Conservation (phyloP, 2,329 filamentous ascomycete species). For the Penicillium sp. region DNA sequence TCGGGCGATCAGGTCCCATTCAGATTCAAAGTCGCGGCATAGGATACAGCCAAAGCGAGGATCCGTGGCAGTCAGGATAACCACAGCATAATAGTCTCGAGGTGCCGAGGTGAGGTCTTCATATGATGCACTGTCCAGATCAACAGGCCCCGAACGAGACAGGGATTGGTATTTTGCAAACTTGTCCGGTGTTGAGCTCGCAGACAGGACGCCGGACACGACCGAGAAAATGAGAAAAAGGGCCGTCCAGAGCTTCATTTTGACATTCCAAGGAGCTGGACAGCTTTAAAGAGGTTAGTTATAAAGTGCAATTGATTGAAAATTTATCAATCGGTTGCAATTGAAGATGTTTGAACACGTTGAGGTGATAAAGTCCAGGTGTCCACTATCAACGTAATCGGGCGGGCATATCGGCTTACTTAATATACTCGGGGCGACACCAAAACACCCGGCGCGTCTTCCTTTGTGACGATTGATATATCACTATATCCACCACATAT, state of each 20-base stretch:
- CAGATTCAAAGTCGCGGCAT: slow-evolving; percentile 87
- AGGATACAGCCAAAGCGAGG: slow-evolving; percentile 78
- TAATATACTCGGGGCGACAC: not conserved
- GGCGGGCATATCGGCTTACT: slow-evolving; percentile 3
- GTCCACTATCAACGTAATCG: slow-evolving; percentile 12
- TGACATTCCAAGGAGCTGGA: slow-evolving; percentile 20
- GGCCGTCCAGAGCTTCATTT: slow-evolving; percentile 35
- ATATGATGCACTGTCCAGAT: slow-evolving; percentile 75
- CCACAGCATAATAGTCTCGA: slow-evolving; percentile 76
- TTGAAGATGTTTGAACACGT: slow-evolving; percentile 7
- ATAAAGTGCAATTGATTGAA: not conserved
- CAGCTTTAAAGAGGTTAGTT: not conserved
- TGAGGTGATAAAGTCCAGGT: slow-evolving; percentile 6
- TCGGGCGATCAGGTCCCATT: slow-evolving; percentile 82
- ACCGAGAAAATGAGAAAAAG: slow-evolving; percentile 42
- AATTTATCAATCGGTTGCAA: slow-evolving; percentile 4
- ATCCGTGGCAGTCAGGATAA: slow-evolving; percentile 86
- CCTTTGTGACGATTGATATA: not conserved
- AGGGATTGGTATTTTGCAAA: slow-evolving; percentile 71
- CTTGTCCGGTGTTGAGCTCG: slow-evolving; percentile 62
- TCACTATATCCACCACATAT: not conserved
- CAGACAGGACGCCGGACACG: slow-evolving; percentile 28
- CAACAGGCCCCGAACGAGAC: slow-evolving; percentile 66
- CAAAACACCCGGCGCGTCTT: slow-evolving; percentile 10
- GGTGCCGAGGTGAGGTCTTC: slow-evolving; percentile 70